phyloP scores from a whole-genome alignment of 1,284 basidiomycete genomes.

The Cryptococcus sp. region DNA sequence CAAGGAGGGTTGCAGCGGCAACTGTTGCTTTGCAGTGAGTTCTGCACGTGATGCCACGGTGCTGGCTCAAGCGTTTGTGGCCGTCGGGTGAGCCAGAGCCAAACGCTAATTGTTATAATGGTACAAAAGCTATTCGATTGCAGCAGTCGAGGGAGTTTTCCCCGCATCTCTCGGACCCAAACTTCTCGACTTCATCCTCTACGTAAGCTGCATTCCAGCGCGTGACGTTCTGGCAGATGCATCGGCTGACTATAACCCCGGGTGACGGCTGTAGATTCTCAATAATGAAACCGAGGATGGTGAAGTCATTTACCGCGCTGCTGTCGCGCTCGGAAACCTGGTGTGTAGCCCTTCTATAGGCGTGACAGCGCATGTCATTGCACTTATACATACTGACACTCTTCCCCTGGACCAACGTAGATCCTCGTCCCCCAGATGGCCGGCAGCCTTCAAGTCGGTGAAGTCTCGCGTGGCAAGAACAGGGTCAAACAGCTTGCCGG shows the following conservation, averaged over 20 bases:
- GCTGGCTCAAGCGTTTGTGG: no score
- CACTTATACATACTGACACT: not conserved
- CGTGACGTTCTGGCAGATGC: no score
- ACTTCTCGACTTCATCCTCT: constrained; percentile 22
- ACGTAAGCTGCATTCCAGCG: constrained; percentile 14
- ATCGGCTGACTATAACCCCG: not conserved
- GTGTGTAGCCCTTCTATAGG: constrained; percentile 52
- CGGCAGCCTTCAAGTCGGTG: constrained; percentile 41
- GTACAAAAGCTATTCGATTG: constrained; percentile 47
- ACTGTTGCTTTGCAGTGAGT: constrained; percentile 49
- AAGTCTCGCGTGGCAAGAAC: constrained; percentile 36
- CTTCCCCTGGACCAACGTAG: no score
- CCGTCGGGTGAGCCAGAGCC: no score
- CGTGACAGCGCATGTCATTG: not conserved
- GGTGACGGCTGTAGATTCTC: constrained; percentile 57
- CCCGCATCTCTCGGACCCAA: not conserved
- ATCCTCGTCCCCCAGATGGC: constrained; percentile 34
- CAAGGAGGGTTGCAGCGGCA: constrained; percentile 33
- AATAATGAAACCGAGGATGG: constrained; percentile 66
- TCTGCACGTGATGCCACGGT: no score
- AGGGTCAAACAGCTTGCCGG: constrained; percentile 30
- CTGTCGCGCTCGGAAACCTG: constrained; percentile 84
- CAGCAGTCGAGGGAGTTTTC: constrained; percentile 3
- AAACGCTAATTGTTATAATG: no score
- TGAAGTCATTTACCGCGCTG: constrained; percentile 77